Evolutionary conservation across 208 protist species (phyloP), one percentile per base, ranked within the genome.

Genomic region (Leishmania amazonensis): DNA sequence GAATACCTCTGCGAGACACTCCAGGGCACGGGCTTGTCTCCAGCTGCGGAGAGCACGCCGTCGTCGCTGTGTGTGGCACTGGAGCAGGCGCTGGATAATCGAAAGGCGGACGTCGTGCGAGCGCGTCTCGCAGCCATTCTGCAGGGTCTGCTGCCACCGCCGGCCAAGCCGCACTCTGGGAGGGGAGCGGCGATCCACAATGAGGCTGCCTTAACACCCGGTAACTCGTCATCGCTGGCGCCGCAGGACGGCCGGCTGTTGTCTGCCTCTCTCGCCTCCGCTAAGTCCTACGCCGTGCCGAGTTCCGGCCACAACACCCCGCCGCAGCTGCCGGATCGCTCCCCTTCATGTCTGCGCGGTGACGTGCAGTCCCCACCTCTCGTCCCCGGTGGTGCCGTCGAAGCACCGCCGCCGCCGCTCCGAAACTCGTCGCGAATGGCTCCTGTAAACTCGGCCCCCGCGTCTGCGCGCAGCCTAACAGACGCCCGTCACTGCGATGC

Each of bases 1-100:
- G 71, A 51, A 17, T 81, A 60, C 31, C 64, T 94, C 3, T 90
- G 85, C 45, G 78, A 60, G 21, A 78, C 81, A n/a, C 74, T 91
- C 4, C 54, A 81, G 21, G 51, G 21, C 57, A 28, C 11, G 17
- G 57, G 19, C 67, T 53, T 62, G 13, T 60, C 15, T 4, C 40
- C 24, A 40, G 47, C 24, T 13, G n/a, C 42, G 54, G 67, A 67
- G 72, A 72, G 15, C 19, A 8, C 42, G 40, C n/a, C 60, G 3
- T n/a, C 28, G 17, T 40, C 75, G 45, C 81, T 87, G 72, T 87
- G 73, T 60, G 67, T 60, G 4, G 65, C 79, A 11, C 60, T 87
- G 67, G 21, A 79, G 67, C 47, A 75, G 57, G 83, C 83, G 6
- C 75, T 87, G 15, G 83, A 87, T 47, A 75, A 68, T 51, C 67